These are phyloP conservation scores for Trametes hirsuta DNA, from an alignment of 1,284 basidiomycete genomes.

Conservation along the genomic window DNA sequence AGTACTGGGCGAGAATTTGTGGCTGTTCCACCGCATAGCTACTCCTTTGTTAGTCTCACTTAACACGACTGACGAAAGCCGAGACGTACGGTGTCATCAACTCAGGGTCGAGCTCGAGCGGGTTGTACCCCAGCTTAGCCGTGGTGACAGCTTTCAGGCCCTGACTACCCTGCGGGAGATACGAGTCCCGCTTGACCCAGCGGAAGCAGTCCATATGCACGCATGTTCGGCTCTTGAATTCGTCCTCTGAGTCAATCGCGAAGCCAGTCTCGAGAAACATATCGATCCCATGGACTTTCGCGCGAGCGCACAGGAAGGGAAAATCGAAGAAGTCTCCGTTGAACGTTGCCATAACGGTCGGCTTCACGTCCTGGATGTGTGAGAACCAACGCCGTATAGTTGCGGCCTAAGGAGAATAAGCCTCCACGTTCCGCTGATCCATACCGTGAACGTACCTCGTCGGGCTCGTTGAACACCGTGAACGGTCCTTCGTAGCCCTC, in stretches of 20 bases:
- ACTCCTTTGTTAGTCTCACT: not conserved
- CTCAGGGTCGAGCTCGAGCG: constrained; percentile 97
- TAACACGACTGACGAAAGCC: not conserved
- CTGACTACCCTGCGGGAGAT: constrained; percentile 97
- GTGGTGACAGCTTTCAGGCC: constrained; percentile 98
- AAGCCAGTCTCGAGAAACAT: constrained; percentile 98
- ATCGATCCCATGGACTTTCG: constrained; percentile 90
- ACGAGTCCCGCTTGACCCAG: constrained; percentile 99
- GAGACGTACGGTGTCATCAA: constrained; percentile 91
- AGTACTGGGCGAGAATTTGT: constrained; percentile 94
- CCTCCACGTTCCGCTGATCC: not conserved
- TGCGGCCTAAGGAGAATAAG: constrained; percentile 53
- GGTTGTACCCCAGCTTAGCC: constrained; percentile 95
- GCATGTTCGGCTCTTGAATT: constrained; percentile 94
- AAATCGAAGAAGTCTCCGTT: constrained; percentile 99
- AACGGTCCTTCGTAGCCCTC: constrained; percentile 99
- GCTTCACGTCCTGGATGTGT: constrained; percentile 91
- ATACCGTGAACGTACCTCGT: constrained; percentile 67
- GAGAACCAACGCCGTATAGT: constrained; percentile 90
- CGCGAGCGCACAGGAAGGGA: constrained; percentile 92
- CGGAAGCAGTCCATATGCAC: constrained; percentile 99
- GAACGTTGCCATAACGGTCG: constrained; percentile 97
- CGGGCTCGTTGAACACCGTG: constrained; percentile 92
- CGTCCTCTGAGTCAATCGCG: constrained; percentile 88
- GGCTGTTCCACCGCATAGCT: constrained; percentile 98